These are phyloP conservation scores for Erigeron canadensis DNA, from an alignment of 129 eudicot species.

Conservation along the genomic window DNA sequence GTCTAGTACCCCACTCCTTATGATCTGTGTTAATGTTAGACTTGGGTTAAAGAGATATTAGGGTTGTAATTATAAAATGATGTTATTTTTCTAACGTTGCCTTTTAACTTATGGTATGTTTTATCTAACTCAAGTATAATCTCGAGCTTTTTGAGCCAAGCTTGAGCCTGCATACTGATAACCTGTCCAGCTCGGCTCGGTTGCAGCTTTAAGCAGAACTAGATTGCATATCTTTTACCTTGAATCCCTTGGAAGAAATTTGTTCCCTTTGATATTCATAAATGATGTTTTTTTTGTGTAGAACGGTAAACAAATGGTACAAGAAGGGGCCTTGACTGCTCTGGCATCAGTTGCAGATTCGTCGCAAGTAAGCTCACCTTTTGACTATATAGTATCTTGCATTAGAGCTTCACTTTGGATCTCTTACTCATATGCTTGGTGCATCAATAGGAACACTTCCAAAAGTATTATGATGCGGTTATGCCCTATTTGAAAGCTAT, in stretches of 20 bases:
- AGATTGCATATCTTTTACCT: neutral
- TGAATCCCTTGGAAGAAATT: neutral
- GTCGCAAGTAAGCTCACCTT: slow-evolving; percentile 64
- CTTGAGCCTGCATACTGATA: too few species aligned
- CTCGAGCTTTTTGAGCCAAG: too few species aligned
- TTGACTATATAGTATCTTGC: neutral
- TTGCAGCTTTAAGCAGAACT: too few species aligned
- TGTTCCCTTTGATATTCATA: neutral
- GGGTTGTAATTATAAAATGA: too few species aligned
- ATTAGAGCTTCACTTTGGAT: slow-evolving; percentile 1
- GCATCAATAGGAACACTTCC: slow-evolving; percentile 83
- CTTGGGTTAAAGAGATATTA: too few species aligned
- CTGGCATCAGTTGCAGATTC: slow-evolving; percentile 99
- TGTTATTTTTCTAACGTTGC: too few species aligned
- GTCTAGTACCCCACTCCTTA: too few species aligned
- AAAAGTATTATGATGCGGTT: slow-evolving; percentile 97
- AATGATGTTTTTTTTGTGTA: slow-evolving; percentile 34
- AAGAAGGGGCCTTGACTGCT: slow-evolving; percentile 99
- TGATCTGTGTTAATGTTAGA: too few species aligned
- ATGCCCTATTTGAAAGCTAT: slow-evolving; percentile 98
- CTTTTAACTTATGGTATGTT: too few species aligned
- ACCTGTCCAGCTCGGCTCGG: too few species aligned
- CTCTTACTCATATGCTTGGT: slow-evolving; percentile 22
- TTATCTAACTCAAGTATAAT: too few species aligned
- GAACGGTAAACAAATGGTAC: slow-evolving; percentile 99